phyloP scores from a whole-genome alignment of 148 eudicot genomes.

The Nyssa sinensis region DNA sequence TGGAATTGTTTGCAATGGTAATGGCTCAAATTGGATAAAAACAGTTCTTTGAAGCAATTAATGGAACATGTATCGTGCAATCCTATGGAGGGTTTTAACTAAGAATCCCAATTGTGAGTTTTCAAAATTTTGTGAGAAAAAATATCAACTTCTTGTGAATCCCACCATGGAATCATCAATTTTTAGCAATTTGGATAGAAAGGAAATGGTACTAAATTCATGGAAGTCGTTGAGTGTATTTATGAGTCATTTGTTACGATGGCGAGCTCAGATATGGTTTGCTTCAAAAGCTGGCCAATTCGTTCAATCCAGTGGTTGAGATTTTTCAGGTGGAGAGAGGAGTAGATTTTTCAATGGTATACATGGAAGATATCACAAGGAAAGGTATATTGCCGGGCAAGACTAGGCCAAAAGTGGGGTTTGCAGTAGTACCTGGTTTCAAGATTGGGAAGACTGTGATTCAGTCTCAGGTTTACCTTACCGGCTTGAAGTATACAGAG shows the following conservation, averaged over 20 bases:
- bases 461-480: constrained; percentile 84
- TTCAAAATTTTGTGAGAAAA: constrained; percentile 71
- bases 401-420: constrained; percentile 70
- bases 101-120: constrained; percentile 60
- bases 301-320: constrained; percentile 61
- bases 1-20: constrained; percentile 26
- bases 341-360: constrained; percentile 69
- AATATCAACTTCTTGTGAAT: constrained; percentile 76
- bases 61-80: constrained; percentile 55
- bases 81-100: constrained; percentile 69
- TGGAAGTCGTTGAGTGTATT: constrained; percentile 75
- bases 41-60: constrained; percentile 42
- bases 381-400: constrained; percentile 37
- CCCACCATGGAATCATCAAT: constrained; percentile 84
- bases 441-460: constrained; percentile 66
- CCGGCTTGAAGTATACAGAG: constrained; percentile 28
- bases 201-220: constrained; percentile 58
- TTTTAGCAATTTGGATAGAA: constrained; percentile 52
- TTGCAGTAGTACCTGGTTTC: constrained; percentile 85
- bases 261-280: constrained; percentile 91
- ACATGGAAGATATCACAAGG: constrained; percentile 83
- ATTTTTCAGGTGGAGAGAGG: constrained; percentile 82
- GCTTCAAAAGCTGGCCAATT: constrained; percentile 76
- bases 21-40: constrained; percentile 21
- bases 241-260: constrained; percentile 76